Conservation (phyloP, 345 rosid species). For the Nasturtium officinale region DNA sequence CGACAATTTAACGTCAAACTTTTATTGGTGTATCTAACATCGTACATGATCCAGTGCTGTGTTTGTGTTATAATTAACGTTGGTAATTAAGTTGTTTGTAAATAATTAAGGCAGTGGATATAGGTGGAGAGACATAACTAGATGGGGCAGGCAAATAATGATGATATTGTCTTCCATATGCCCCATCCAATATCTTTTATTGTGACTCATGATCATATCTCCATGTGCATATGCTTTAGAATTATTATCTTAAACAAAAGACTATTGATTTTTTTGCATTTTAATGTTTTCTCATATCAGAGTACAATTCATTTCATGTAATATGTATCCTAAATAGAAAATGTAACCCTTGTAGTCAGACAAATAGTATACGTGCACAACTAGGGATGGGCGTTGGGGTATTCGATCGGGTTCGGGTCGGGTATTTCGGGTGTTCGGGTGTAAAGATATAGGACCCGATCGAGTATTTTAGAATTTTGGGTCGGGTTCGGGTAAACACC, state of each 20-base stretch:
- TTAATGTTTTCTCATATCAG: background rate
- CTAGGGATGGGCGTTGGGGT: too few relatives aligned
- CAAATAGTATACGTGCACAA: too few relatives aligned
- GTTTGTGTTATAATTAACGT: background rate
- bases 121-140: constrained; percentile 37
- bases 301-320: background rate
- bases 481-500: too few relatives aligned
- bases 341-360: background rate
- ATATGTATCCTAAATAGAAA: too few relatives aligned
- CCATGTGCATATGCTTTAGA: background rate
- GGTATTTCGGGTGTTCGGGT: too few relatives aligned
- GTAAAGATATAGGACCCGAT: too few relatives aligned
- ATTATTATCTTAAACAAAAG: background rate
- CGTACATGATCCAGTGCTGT: constrained; percentile 1
- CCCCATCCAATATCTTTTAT: constrained; percentile 27
- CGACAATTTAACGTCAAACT: background rate
- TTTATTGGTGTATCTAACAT: background rate
- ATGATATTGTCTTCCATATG: constrained; percentile 41
- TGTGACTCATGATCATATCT: constrained; percentile 19
- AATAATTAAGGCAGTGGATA: constrained; percentile 21
- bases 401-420: too few relatives aligned
- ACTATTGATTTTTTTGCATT: too few relatives aligned
- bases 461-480: too few relatives aligned
- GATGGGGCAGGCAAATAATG: constrained; percentile 43
- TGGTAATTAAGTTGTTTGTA: background rate